Evolutionary conservation across 495 filamentous ascomycete genomes (phyloP), one percentile per base, ranked within the genome.

Genomic region (Podospora conica): DNA sequence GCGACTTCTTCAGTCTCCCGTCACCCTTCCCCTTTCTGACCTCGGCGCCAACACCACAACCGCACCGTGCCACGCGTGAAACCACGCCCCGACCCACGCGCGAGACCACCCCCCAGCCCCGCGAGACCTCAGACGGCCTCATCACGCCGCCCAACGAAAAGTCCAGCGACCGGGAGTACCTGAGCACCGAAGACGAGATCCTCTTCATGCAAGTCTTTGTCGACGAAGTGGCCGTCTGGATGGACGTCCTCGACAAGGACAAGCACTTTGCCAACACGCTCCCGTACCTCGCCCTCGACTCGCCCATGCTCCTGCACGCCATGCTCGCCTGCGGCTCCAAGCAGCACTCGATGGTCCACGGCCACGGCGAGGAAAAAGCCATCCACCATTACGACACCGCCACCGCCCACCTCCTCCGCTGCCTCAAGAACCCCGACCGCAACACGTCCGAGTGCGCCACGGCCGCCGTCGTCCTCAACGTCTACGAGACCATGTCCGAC

Each of bases 291-390:
- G 86, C 93, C 9, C 81, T 97, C 40, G 80, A 86, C 58, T 89
- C 96, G 69, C 91, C 93, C 3, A 91, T 97, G 89, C 82, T 98
- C n/a, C 82, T 94, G 15, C 93, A 97, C 69, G 92, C 94, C 10
- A 87, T 96, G 70, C 76, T 97, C 57, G 93, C 95, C 9, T 97
- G 95, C 70, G 95, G 92, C 25, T 92, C 90, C 48, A 87, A 88
- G 55, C 93, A 96, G 76, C 77, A 95, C 5, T 85, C 85, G 1
- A 80, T 91, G 57, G 85, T 89, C 9, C 88, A 95, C 69, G 80
- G 80, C 3, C 91, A 89, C 72, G 83, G 82, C 64, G 88, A 92
- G 65, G 90, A 93, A 55, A 92, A 90, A 70, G 91, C 91, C 4
- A 73, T 88, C 9, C 83, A 87, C 69, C 94, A 96, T 75, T 96